Base-by-base conservation (phyloP, 768 basidiomycete genomes). In the Leccinum obscurum region DNA sequence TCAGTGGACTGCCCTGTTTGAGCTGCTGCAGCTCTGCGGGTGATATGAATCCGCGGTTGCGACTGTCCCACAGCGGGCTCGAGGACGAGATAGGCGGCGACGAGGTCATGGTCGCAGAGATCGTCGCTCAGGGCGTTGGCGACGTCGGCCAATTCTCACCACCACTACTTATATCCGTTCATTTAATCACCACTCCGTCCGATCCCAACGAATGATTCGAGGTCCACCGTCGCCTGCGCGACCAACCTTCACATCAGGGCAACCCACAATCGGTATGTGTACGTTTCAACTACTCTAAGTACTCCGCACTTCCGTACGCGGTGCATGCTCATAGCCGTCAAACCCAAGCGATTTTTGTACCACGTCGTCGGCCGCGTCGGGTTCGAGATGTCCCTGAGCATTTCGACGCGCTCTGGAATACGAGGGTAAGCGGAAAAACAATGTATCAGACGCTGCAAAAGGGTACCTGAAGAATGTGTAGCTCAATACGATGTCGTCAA, bases 391-490 rank as follows among this genome's bases (percentile, higher is more conserved):
- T 1, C 95, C 95, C 62, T 83, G 83, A 30, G 83, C 76, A 68
- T 96, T 97, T 63, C 95, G 81, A 49, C 93, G 84, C 6, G 95
- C 95, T 61, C 95, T 97, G 73, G 3, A 20, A 24, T 3, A 20
- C 7, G 32, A 17, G 11, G 26, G 5, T 52, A 0, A 65, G 55
- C 51, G 39, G 52, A 9, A 24, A 26, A 17, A n/a, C 50, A 13
- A 6, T 26, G 30, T 20, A 35, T 35, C 49, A 10, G 39, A 53
- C 9, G 9, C n/a, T 10, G 54, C 37, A 10, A 55, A 50, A 52
- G 51, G 51, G 22, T 66, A 94, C 95, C 88, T 85, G 85, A 99
- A 99, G 78, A 99, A 99, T 0, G 97, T 99, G 74, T 99, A 99
- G 24, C 92, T 95, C 56, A 99, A 73, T 0, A 98, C 94, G 22